These are phyloP conservation scores for Dryas drummondii DNA, from an alignment of 306 rosid genomes.

Conservation along the genomic window DNA sequence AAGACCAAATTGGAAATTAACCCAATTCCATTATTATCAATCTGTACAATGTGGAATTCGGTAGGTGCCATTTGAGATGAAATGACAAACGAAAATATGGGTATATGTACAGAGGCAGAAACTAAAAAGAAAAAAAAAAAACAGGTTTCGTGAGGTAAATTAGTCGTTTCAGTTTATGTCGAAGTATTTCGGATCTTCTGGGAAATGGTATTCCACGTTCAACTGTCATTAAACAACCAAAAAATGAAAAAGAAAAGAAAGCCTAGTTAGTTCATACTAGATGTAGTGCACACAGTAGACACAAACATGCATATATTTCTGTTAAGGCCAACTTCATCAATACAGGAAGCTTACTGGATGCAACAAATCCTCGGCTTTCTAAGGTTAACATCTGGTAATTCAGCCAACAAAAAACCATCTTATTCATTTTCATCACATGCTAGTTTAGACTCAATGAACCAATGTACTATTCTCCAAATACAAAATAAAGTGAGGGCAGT, in stretches of 20 bases:
- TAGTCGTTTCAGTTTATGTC: constrained; percentile 60
- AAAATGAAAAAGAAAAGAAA: constrained; percentile 25
- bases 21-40: not conserved
- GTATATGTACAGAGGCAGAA: not conserved
- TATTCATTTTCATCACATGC: no score
- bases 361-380: not conserved
- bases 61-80: constrained; percentile 29
- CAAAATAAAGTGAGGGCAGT: no score
- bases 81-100: constrained; percentile 12
- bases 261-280: not conserved
- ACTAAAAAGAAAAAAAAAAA: constrained; percentile 10
- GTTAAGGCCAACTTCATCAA: no score
- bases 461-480: no score
- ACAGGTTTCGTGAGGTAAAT: constrained; percentile 21
- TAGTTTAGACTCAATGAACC: no score
- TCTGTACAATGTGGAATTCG: constrained; percentile 24
- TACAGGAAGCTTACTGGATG: not conserved
- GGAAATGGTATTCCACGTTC: constrained; percentile 93
- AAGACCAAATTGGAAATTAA: not conserved
- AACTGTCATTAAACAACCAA: constrained; percentile 55
- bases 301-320: not conserved
- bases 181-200: constrained; percentile 94
- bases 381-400: no score
- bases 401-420: no score
- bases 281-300: not conserved